phyloP scores from a whole-genome alignment of 2,329 filamentous ascomycete species.

The Exophiala alcalophila region DNA sequence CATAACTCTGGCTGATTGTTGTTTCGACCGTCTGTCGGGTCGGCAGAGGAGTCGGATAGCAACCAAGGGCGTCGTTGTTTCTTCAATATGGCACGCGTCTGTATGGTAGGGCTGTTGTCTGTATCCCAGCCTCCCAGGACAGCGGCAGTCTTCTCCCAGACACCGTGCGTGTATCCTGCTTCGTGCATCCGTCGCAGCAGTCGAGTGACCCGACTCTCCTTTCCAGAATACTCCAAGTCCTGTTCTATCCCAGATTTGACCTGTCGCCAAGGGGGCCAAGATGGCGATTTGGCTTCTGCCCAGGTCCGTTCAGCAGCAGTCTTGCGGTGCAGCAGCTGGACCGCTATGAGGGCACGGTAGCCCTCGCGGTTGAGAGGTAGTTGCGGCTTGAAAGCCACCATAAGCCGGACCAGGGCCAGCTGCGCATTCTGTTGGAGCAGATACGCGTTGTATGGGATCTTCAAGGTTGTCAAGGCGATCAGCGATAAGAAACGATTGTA shows the following conservation, averaged over 20 bases:
- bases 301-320: slow-evolving; percentile 55
- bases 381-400: slow-evolving; percentile 54
- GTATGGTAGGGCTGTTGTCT: slow-evolving; percentile 61
- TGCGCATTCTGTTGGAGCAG: slow-evolving; percentile 56
- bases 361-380: slow-evolving; percentile 57
- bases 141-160: slow-evolving; percentile 54
- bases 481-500: slow-evolving; percentile 51
- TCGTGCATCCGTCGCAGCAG: slow-evolving; percentile 57
- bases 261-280: slow-evolving; percentile 66
- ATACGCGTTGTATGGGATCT: slow-evolving; percentile 49
- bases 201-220: slow-evolving; percentile 55
- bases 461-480: slow-evolving; percentile 48
- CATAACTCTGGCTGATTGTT: slow-evolving; percentile 43
- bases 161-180: slow-evolving; percentile 53
- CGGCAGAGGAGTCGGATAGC: slow-evolving; percentile 24
- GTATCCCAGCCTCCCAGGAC: slow-evolving; percentile 62
- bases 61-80: slow-evolving; percentile 21
- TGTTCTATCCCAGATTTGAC: slow-evolving; percentile 60
- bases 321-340: slow-evolving; percentile 59
- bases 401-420: slow-evolving; percentile 55
- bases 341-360: slow-evolving; percentile 54
- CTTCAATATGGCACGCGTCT: slow-evolving; percentile 51
- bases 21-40: slow-evolving; percentile 6
- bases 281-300: slow-evolving; percentile 57
- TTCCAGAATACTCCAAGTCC: slow-evolving; percentile 55